Percentiles rank a stretch among this genome's conserved stretches.
These are phyloP conservation scores for Saitozyma podzolica DNA, from an alignment of 768 basidiomycete genomes.

Conservation along the genomic window DNA sequence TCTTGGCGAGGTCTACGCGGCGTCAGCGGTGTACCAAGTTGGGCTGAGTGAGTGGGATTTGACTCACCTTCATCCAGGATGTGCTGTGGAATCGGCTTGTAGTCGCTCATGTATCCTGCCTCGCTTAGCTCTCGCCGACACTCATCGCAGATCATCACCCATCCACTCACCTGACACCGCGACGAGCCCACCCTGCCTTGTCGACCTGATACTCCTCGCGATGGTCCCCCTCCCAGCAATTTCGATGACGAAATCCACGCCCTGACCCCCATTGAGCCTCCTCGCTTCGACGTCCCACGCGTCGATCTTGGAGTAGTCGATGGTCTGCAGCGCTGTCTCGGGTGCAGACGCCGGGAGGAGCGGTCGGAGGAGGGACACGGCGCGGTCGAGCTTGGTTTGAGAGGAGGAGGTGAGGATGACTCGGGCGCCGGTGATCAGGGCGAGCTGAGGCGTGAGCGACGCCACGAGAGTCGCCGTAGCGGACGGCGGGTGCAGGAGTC, in stretches of 20 bases:
- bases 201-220: conserved; percentile 35
- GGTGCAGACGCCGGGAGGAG: conserved; percentile 49
- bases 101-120: conserved; percentile 37
- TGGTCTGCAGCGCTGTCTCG: conserved; percentile 45
- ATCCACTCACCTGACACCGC: conserved; percentile 31
- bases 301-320: conserved; percentile 65
- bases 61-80: conserved; percentile 34
- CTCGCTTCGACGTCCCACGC: conserved; percentile 64
- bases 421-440: conserved; percentile 64
- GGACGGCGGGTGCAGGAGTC: no score
- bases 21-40: no score
- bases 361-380: conserved; percentile 59
- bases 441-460: no score
- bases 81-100: conserved; percentile 28
- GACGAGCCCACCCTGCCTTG: conserved; percentile 37
- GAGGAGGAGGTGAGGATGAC: conserved; percentile 70
- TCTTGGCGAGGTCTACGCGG: conserved; percentile 47
- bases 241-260: conserved; percentile 47
- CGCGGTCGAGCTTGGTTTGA: conserved; percentile 61
- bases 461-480: neutral
- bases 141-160: neutral
- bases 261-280: conserved; percentile 49
- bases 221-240: conserved; percentile 39
- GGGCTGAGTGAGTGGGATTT: no score
- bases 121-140: neutral